A percentile compares a stretch with the other conserved stretches of the same genome.
These are phyloP conservation scores for Starmerella lactis-condensi DNA, from an alignment of 805 yeast genomes.

Conservation along the genomic window DNA sequence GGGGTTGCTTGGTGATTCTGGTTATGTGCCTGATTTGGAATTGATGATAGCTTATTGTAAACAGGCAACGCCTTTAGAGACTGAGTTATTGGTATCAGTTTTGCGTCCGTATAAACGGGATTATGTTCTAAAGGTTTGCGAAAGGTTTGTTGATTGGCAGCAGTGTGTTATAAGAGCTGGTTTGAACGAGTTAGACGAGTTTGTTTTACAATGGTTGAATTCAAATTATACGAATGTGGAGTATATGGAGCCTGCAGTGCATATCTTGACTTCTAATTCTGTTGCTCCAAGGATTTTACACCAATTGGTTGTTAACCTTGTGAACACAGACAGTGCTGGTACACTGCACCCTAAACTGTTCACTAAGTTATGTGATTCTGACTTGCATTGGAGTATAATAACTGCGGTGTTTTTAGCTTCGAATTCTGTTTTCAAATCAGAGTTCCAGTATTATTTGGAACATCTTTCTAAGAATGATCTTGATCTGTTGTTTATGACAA, in stretches of 20 bases:
- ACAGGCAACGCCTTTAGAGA: neutral
- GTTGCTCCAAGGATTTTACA: neutral
- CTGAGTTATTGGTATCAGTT: neutral
- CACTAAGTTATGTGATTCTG: constrained; percentile 3
- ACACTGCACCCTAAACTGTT: constrained; percentile 2
- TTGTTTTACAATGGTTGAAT: constrained; percentile 1
- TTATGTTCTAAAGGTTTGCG: neutral
- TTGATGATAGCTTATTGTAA: neutral
- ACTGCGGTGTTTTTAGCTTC: constrained; percentile 11
- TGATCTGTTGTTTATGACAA: constrained; percentile 3
- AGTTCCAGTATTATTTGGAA: constrained; percentile 6
- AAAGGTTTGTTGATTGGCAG: constrained; percentile 6
- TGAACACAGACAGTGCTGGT: neutral
- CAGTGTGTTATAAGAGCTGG: neutral
- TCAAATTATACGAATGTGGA: neutral
- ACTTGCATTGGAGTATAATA: constrained; percentile 7
- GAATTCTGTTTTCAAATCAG: constrained; percentile 1
- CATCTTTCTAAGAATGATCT: constrained; percentile 5
- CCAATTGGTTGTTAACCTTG: constrained; percentile 1
- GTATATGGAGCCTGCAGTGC: constrained; percentile 2
- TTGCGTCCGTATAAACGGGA: constrained; percentile 1
- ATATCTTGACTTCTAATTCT: constrained; percentile 2
- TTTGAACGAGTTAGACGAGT: neutral
- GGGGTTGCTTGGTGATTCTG: constrained; percentile 4
- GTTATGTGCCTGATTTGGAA: constrained; percentile 5